Evolutionary conservation across 768 basidiomycete genomes (phyloP).

Genomic region (Podaxis sp.): DNA sequence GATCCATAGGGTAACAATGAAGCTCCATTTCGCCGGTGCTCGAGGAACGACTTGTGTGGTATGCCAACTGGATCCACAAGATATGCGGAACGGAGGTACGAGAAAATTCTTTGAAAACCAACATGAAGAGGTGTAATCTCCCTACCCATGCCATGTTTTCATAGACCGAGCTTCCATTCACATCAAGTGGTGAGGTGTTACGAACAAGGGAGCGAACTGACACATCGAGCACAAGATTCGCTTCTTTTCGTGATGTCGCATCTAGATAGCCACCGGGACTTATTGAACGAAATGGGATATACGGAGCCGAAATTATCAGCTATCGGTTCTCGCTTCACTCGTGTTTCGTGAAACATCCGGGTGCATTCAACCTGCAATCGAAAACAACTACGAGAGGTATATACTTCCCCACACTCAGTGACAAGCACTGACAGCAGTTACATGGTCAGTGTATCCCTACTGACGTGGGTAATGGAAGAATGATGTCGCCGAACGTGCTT

Average conservation of each 20-base stretch:
- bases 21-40: background rate
- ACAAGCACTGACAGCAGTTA: no score
- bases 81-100: background rate
- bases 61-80: background rate
- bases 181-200: constrained; percentile 8
- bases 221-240: background rate
- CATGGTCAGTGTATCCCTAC: background rate
- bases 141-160: background rate
- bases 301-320: background rate
- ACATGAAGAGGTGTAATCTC: background rate
- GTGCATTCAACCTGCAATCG: no score
- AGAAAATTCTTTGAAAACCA: background rate
- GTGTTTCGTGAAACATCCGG: no score
- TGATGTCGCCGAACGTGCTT: background rate
- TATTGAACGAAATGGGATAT: background rate
- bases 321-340: no score
- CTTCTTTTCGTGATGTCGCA: constrained; percentile 6
- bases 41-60: background rate
- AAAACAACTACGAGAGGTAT: no score
- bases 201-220: background rate
- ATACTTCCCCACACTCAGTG: no score
- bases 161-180: constrained; percentile 8
- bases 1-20: background rate
- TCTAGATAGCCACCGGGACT: constrained; percentile 2
- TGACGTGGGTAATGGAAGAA: background rate